These are phyloP conservation scores for Wallacemonas sp. DNA, from an alignment of 208 protist genomes.

Conservation along the genomic window DNA sequence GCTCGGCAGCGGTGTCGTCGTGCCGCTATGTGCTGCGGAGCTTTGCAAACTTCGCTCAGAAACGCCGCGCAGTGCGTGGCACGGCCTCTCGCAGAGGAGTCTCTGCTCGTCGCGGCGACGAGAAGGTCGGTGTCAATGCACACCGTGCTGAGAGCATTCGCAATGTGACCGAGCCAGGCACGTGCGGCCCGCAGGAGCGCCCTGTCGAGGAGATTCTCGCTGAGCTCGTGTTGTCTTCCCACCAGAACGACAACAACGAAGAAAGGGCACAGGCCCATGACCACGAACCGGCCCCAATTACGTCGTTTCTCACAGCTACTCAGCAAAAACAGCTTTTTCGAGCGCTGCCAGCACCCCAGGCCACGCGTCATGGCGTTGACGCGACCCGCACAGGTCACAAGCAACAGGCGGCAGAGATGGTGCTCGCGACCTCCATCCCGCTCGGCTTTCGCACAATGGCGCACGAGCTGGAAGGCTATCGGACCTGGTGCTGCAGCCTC, in stretches of 20 bases:
- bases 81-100: no score
- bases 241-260: background rate
- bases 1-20: constrained; percentile 46
- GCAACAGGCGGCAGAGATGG: background rate
- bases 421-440: constrained; percentile 37
- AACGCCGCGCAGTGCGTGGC: constrained; percentile 22
- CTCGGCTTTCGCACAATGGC: constrained; percentile 35
- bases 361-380: background rate
- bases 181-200: no score
- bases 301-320: constrained; percentile 10
- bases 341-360: background rate
- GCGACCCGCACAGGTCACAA: background rate
- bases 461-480: constrained; percentile 14
- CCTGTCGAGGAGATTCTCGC: background rate
- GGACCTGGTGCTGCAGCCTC: constrained; percentile 12
- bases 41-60: constrained; percentile 51
- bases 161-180: no score
- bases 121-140: no score
- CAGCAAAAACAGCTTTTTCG: constrained; percentile 14
- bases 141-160: no score
- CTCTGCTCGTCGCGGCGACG: no score
- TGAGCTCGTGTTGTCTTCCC: background rate
- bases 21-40: constrained; percentile 67
- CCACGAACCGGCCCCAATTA: background rate
- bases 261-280: no score